Conservation (phyloP, 2,329 filamentous ascomycete species). For the Kalmusia sp. region DNA sequence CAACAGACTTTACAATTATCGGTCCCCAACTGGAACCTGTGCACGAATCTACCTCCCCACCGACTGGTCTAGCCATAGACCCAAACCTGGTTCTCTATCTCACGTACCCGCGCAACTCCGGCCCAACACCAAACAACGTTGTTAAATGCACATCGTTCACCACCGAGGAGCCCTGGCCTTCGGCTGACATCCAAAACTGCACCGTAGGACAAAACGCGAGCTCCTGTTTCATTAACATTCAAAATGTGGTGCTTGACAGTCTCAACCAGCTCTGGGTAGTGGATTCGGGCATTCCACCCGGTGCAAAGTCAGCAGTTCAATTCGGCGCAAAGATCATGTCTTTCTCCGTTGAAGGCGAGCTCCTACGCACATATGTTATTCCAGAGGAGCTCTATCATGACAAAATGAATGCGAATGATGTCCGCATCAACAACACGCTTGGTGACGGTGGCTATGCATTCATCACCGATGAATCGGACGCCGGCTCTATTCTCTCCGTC, state of each 20-base stretch:
- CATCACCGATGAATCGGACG: constrained; percentile 49
- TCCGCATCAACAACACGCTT: constrained; percentile 53
- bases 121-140: constrained; percentile 47
- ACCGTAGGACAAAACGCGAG: constrained; percentile 45
- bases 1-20: constrained; percentile 47
- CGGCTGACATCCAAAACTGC: constrained; percentile 51
- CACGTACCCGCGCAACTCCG: constrained; percentile 51
- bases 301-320: constrained; percentile 34
- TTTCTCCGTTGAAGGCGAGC: constrained; percentile 45
- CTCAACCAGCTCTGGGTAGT: constrained; percentile 50
- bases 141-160: constrained; percentile 49
- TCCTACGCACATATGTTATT: constrained; percentile 48
- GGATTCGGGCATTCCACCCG: constrained; percentile 49
- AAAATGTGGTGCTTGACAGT: constrained; percentile 53
- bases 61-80: constrained; percentile 52
- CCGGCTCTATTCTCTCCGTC: constrained; percentile 48
- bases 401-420: constrained; percentile 51
- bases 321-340: constrained; percentile 53
- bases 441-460: constrained; percentile 51
- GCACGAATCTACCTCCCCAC: constrained; percentile 46
- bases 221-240: constrained; percentile 55
- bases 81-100: constrained; percentile 48
- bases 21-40: constrained; percentile 45
- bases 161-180: constrained; percentile 50
- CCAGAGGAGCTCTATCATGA: constrained; percentile 43